Evolutionary conservation across 345 rosid species (phyloP).

Genomic region (Nasturtium officinale): DNA sequence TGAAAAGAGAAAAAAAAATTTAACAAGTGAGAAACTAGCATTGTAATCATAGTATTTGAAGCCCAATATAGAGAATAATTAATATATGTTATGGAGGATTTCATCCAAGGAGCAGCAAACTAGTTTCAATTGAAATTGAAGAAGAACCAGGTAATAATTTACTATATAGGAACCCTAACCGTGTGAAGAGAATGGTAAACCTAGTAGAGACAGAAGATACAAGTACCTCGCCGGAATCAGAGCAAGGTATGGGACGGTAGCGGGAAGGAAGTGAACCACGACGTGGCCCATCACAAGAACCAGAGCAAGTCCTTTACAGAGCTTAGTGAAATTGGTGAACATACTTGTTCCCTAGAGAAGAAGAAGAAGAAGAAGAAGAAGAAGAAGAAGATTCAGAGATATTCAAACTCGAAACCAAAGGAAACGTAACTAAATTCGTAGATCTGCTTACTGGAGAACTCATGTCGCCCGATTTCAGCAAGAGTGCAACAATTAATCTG

Average conservation of each 20-base stretch:
- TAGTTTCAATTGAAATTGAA: conserved; percentile 2
- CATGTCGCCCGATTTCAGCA: conserved; percentile 39
- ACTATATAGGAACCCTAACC: too few relatives aligned
- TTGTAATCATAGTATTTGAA: not conserved
- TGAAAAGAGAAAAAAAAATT: conserved; percentile 1
- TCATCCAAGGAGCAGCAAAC: not conserved
- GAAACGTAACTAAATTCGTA: not conserved
- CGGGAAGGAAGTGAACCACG: conserved; percentile 79
- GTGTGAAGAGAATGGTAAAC: not conserved
- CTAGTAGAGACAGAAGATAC: not conserved
- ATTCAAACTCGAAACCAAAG: not conserved
- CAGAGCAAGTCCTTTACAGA: conserved; percentile 86
- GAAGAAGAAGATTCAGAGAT: not conserved
- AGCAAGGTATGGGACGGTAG: conserved; percentile 70
- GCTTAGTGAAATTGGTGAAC: conserved; percentile 78
- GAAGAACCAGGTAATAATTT: not conserved
- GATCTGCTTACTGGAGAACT: conserved; percentile 55
- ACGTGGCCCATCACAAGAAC: conserved; percentile 77
- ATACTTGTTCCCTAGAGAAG: conserved; percentile 62
- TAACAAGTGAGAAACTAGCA: conserved; percentile 4
- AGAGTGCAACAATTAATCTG: conserved; percentile 38
- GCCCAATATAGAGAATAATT: not conserved
- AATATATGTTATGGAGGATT: not conserved
- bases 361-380: not conserved
- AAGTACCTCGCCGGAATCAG: conserved; percentile 87